Evolutionary conservation across 495 filamentous ascomycete genomes (phyloP).

Genomic region (Cairneyella variabilis): DNA sequence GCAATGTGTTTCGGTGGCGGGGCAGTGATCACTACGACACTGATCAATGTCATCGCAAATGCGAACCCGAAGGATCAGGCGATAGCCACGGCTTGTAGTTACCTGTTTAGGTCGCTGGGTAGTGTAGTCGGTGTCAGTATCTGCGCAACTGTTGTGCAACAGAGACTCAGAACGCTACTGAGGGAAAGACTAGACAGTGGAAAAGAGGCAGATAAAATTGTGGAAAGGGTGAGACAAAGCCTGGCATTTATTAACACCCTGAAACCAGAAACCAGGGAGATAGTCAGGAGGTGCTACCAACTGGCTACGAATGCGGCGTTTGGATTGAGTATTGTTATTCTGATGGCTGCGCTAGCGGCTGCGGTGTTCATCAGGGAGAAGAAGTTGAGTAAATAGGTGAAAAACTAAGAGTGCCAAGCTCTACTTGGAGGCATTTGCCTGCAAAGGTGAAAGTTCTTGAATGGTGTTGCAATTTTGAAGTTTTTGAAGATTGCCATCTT

Average conservation of each 20-base stretch:
- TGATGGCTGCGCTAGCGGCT: constrained; percentile 24
- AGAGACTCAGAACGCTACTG: constrained; percentile 59
- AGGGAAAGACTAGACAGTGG: constrained; percentile 44
- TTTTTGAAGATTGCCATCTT: too few relatives aligned
- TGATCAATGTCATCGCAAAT: constrained; percentile 64
- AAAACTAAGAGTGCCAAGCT: too few relatives aligned
- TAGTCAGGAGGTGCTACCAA: constrained; percentile 68
- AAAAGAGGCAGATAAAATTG: constrained; percentile 63
- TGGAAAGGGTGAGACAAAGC: constrained; percentile 68
- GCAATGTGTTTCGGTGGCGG: constrained; percentile 25
- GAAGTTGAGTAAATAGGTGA: constrained; percentile 29
- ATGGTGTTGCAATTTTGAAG: too few relatives aligned
- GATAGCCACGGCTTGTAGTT: constrained; percentile 78
- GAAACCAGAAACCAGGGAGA: constrained; percentile 52
- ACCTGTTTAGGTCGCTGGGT: constrained; percentile 83
- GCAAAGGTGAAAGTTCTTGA: too few relatives aligned
- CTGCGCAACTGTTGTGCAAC: constrained; percentile 70
- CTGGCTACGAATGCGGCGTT: constrained; percentile 34
- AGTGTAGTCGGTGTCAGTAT: constrained; percentile 69
- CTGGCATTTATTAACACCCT: constrained; percentile 67
- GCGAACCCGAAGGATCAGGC: constrained; percentile 65
- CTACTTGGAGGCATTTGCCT: too few relatives aligned
- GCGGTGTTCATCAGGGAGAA: constrained; percentile 40
- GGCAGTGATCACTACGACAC: constrained; percentile 66
- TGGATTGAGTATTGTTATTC: constrained; percentile 26